Base-by-base conservation (phyloP, 345 rosid genomes). In the Arabis alpina region DNA sequence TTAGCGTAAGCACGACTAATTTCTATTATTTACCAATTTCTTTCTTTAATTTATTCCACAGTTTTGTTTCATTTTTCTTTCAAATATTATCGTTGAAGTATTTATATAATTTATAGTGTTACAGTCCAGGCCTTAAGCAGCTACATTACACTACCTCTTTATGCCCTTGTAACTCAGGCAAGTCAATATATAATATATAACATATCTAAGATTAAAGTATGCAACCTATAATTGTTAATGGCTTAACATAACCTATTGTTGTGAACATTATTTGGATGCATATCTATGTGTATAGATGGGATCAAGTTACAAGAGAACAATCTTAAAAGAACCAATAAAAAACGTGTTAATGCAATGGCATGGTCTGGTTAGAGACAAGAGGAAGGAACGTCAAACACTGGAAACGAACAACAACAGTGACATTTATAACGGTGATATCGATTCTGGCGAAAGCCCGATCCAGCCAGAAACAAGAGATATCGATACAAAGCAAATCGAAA, bases 81-180 rank as follows among this genome's bases (percentile, higher is more conserved):
- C 16, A 10, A 25, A 23, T 3, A 23, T n/a, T 7, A 36, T 10
- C 8, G 15, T 39, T 54, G n/a, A 66, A 5, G 23, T 19, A 19
- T n/a, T n/a, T 41, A 54, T 14, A 39, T 40, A 25, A 8, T 52
- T 43, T 77, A 8, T 78, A 89, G 96, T 77, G 79, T 86, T 70
- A 64, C 77, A 19, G 86, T 92, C 68, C 96, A 86, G 64, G 64
- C 82, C 40, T 41, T 86, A 62, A 82, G 92, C 85, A 86, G 89
- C 65, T 86, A 89, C 70, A 85, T 91, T 70, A 91, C 97, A 19
- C 85, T 91, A 55, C 95, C 97, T 48, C 91, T 88, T 11, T 88
- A 91, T 75, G 95, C 95, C 42, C 76, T 88, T 42, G 95, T 91
- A 45, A 88, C 91, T 13, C 97, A 89, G 84, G 86, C 82, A 70